Evolutionary conservation across 2,329 filamentous ascomycete species (phyloP).

Genomic region (Botryotinia globosa): DNA sequence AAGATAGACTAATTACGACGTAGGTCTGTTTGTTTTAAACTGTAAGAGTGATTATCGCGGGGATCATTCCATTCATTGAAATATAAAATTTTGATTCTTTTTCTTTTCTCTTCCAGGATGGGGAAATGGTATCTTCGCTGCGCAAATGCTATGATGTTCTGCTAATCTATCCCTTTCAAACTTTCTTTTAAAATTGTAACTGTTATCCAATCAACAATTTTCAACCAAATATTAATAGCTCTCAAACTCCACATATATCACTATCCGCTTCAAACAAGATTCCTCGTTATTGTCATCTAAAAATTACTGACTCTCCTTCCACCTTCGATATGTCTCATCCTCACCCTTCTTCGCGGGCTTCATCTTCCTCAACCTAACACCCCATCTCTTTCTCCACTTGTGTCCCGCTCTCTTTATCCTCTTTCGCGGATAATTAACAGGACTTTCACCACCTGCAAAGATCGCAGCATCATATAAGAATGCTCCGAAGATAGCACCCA

Average conservation of each 20-base stretch:
- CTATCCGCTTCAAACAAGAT: background rate
- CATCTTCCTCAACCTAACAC: slow-evolving; percentile 23
- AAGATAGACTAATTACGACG: background rate
- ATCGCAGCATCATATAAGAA: slow-evolving; percentile 52
- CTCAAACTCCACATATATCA: background rate
- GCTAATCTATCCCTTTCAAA: background rate
- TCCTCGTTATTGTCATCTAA: background rate
- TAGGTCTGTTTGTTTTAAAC: background rate
- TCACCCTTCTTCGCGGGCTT: slow-evolving; percentile 9
- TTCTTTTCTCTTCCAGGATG: background rate
- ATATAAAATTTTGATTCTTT: background rate
- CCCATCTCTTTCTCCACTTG: slow-evolving; percentile 45
- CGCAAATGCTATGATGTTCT: background rate
- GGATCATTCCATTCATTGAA: too few species aligned
- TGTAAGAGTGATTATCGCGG: too few species aligned
- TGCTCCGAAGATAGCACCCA: slow-evolving; percentile 44
- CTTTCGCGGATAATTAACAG: slow-evolving; percentile 49
- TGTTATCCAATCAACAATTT: background rate
- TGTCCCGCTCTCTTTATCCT: slow-evolving; percentile 42
- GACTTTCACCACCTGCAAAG: slow-evolving; percentile 50
- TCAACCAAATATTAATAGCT: background rate
- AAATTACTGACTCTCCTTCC: slow-evolving; percentile 1
- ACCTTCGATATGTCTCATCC: slow-evolving; percentile 1
- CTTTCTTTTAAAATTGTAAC: background rate
- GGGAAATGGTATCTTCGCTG: background rate